Evolutionary conservation across 2,329 filamentous ascomycete genomes (phyloP), one percentile per base, ranked within the genome.

Genomic region (Graphiopsis chlorocephala): DNA sequence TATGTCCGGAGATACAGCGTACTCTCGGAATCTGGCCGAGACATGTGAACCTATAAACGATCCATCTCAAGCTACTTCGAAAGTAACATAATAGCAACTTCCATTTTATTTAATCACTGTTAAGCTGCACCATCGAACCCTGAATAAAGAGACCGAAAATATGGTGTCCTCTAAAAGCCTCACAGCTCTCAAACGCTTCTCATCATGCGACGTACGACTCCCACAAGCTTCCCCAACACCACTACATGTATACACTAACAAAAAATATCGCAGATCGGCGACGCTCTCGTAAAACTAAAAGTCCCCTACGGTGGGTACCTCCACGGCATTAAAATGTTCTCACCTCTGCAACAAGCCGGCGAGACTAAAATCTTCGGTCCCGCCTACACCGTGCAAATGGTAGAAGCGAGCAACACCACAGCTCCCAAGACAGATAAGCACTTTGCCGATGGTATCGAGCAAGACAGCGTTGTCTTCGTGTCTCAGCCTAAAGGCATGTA

Each of bases 241-340:
- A 47, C 35, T 47, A n/a, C n/a, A n/a, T n/a, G n/a, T n/a, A 7
- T 47, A 12, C 63, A 47, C 50, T 55, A 31, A 55, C 64, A 20
- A 61, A 55, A 17, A 11, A 23, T 29, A 26, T 23, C 29, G 20
- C 28, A 63, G 61, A 63, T 84, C 47, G 81, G 82, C 52, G 83
- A 85, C 67, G 84, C 82, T 1, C 78, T 85, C 2, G 77, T 77
- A 67, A 85, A 85, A 71, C 76, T 85, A 50, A 74, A 73, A 64
- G 69, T 74, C 2, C 69, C 73, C 10, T 67, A 84, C 68, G 84
- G 84, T 67, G 84, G 84, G 50, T 86, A 86, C 72, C 77, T 86
- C 1, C 78, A 81, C 2, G 83, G 83, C 14, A 74, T 86, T 56
- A 82, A 80, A 28, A 82, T 86, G 78, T 85, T 79, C 78, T 86